These are phyloP conservation scores for Tylopilus sp. DNA, from an alignment of 1,284 basidiomycete genomes.

Conservation along the genomic window DNA sequence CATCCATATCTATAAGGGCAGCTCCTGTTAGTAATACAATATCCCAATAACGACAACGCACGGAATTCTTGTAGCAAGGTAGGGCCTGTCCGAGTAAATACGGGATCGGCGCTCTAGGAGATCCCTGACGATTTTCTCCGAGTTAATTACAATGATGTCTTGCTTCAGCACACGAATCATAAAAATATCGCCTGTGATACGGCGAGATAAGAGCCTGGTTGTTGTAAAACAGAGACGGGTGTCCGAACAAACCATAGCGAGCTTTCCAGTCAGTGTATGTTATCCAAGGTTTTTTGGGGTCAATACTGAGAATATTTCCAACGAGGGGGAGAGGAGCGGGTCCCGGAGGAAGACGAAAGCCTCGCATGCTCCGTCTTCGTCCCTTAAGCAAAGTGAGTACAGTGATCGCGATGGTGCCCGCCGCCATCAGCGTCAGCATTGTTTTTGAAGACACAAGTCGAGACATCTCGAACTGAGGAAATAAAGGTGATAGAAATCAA, in stretches of 20 bases:
- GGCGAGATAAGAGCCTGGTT: background rate
- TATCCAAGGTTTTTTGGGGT: constrained; percentile 31
- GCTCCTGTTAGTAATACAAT: background rate
- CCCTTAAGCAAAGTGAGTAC: constrained; percentile 14
- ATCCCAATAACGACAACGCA: constrained; percentile 9
- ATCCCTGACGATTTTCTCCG: constrained; percentile 32
- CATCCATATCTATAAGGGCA: constrained; percentile 34
- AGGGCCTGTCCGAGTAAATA: constrained; percentile 40
- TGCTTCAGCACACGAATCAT: constrained; percentile 34
- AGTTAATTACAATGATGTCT: constrained; percentile 35
- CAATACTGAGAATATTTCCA: constrained; percentile 32
- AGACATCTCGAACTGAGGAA: background rate
- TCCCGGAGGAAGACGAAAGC: constrained; percentile 32
- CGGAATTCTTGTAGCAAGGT: constrained; percentile 35
- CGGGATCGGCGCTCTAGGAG: constrained; percentile 36
- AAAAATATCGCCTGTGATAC: constrained; percentile 30
- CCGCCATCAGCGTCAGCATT: constrained; percentile 5
- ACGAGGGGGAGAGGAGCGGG: constrained; percentile 34
- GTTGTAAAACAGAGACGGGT: background rate
- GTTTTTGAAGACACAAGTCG: background rate
- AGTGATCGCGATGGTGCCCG: constrained; percentile 4
- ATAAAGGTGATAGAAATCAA: background rate
- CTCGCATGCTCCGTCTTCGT: constrained; percentile 2
- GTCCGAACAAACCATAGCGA: constrained; percentile 27
- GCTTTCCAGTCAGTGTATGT: constrained; percentile 32